These are phyloP conservation scores for Exobasidium rhododendri DNA, from an alignment of 1,284 basidiomycete species.

Conservation along the genomic window DNA sequence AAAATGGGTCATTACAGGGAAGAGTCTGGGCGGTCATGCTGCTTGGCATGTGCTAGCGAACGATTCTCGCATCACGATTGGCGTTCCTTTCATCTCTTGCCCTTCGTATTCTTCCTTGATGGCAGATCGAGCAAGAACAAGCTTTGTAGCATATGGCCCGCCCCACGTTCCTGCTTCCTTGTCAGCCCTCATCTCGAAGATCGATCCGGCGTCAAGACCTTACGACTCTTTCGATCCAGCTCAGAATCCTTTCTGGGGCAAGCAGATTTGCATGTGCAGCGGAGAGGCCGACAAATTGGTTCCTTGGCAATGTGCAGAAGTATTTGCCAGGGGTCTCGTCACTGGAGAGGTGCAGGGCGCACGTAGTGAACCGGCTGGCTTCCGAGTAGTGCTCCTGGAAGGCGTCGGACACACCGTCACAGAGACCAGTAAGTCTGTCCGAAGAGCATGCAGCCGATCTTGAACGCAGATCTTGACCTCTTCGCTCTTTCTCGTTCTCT, in stretches of 20 bases:
- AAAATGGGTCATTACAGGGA: conserved; percentile 68
- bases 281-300: conserved; percentile 49
- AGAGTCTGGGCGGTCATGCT: conserved; percentile 74
- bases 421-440: conserved; percentile 19
- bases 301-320: conserved; percentile 42
- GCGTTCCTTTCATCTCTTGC: conserved; percentile 72
- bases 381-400: conserved; percentile 31
- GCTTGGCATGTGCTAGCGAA: conserved; percentile 66
- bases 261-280: conserved; percentile 46
- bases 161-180: conserved; percentile 44
- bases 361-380: conserved; percentile 17
- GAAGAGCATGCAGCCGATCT: conserved; percentile 1
- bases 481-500: too few species aligned
- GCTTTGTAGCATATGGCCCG: conserved; percentile 39
- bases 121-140: conserved; percentile 34
- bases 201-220: conserved; percentile 38
- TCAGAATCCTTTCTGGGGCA: conserved; percentile 44
- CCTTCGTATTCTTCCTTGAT: conserved; percentile 63
- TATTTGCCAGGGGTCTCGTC: conserved; percentile 37
- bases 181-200: conserved; percentile 31
- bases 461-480: too few species aligned
- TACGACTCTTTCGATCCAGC: conserved; percentile 30
- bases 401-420: conserved; percentile 43
- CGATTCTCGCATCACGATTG: conserved; percentile 68
- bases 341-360: conserved; percentile 28